These are phyloP conservation scores for Sphagnum tenellum DNA, from an alignment of 225 moss, liverwort and hornwort genomes.

Conservation along the genomic window DNA sequence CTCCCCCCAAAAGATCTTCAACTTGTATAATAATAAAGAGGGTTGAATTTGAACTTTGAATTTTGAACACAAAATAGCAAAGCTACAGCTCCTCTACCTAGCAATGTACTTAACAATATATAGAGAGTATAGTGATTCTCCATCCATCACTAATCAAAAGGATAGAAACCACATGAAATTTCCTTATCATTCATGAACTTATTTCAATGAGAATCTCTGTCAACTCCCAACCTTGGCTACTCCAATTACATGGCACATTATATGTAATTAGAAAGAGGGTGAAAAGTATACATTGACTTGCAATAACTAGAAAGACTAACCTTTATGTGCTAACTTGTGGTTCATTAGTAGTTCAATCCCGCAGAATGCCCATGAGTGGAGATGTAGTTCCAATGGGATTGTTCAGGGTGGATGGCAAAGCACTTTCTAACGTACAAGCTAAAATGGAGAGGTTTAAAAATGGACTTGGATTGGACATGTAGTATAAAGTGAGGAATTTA, in stretches of 20 bases:
- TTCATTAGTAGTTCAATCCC: conserved; percentile 22
- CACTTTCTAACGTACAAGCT: conserved; percentile 88
- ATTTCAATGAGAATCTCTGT: too few species aligned
- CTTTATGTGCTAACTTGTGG: conserved; percentile 21
- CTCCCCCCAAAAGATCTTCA: conserved; percentile 72
- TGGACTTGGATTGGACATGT: conserved; percentile 47
- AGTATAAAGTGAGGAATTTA: conserved; percentile 20
- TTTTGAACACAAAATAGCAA: too few species aligned
- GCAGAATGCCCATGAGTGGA: conserved; percentile 27
- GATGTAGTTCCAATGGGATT: conserved; percentile 13
- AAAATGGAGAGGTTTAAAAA: conserved; percentile 91
- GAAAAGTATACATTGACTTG: conserved; percentile 97
- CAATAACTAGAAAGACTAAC: conserved; percentile 51
- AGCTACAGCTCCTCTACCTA: too few species aligned
- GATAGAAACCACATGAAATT: too few species aligned
- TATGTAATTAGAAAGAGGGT: conserved; percentile 93
- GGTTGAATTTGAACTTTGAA: too few species aligned
- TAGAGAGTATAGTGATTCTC: too few species aligned
- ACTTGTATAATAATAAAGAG: conserved; percentile 31
- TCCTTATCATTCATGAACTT: too few species aligned
- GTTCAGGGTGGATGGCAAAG: conserved; percentile 47
- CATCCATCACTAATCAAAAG: too few species aligned
- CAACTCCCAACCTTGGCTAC: too few species aligned
- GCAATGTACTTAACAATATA: too few species aligned
- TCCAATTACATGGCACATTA: conserved; percentile 48